A percentile compares a stretch with the other conserved stretches of the same genome.
These are phyloP conservation scores for Phaffomyces antillensis DNA, from an alignment of 805 yeast species.

Conservation along the genomic window DNA sequence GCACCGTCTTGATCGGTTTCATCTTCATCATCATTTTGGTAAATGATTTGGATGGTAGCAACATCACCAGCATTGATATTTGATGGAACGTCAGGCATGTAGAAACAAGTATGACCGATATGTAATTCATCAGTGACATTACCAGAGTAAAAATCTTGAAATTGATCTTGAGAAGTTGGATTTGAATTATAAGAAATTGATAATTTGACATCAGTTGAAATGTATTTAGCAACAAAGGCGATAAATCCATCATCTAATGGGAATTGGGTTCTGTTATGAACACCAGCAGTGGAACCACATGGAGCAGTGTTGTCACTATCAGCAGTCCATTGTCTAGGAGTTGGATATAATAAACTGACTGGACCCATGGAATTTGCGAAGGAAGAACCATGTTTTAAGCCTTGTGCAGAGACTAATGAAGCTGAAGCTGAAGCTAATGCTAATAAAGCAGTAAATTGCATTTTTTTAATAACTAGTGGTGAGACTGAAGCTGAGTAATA, in stretches of 20 bases:
- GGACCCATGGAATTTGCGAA: conserved; percentile 23
- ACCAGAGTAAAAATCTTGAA: conserved; percentile 32
- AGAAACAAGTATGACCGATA: conserved; percentile 41
- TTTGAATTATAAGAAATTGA: conserved; percentile 33
- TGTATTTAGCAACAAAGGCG: conserved; percentile 37
- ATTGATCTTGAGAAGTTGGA: conserved; percentile 34
- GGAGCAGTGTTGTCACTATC: conserved; percentile 39
- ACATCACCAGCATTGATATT: conserved; percentile 30
- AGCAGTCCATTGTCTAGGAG: conserved; percentile 38
- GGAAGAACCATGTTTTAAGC: conserved; percentile 22
- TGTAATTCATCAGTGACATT: conserved; percentile 33
- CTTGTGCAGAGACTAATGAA: conserved; percentile 13
- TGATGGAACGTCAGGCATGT: conserved; percentile 36
- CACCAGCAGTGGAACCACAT: conserved; percentile 34
- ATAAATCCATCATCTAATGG: conserved; percentile 42
- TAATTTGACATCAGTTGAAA: conserved; percentile 32
- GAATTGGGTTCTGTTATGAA: conserved; percentile 35
- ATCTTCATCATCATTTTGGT: conserved; percentile 28
- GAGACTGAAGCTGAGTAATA: background rate
- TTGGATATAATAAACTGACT: conserved; percentile 32
- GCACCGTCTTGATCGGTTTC: conserved; percentile 13
- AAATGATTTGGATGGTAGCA: conserved; percentile 39
- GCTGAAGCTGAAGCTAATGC: conserved; percentile 16
- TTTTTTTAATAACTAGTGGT: background rate
- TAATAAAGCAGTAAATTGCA: conserved; percentile 10